phyloP scores from a whole-genome alignment of 768 basidiomycete genomes.

The Kwoniella heveanensis region DNA sequence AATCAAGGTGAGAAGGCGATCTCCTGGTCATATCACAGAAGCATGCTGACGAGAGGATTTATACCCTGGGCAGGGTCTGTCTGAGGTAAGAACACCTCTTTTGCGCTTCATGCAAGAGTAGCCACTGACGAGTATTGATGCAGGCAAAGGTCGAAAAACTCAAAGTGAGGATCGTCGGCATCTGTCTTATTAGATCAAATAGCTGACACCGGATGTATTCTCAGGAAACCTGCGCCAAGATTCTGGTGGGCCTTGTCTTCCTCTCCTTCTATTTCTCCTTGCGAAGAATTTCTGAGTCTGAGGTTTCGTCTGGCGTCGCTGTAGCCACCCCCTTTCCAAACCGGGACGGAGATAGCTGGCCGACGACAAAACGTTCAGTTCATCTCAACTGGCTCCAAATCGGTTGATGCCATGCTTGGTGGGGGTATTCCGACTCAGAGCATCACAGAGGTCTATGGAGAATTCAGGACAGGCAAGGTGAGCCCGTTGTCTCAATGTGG shows the following conservation, averaged over 20 bases:
- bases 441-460: conserved; percentile 94
- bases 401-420: conserved; percentile 82
- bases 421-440: conserved; percentile 91
- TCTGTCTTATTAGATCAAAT: background rate
- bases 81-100: conserved; percentile 62
- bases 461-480: conserved; percentile 81
- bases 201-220: conserved; percentile 1
- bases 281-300: too few species aligned
- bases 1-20: conserved; percentile 69
- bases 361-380: conserved; percentile 67
- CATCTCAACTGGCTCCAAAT: conserved; percentile 93
- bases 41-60: background rate
- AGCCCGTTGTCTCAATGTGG: conserved; percentile 13
- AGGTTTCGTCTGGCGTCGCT: background rate
- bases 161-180: conserved; percentile 63
- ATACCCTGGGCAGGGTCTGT: conserved; percentile 91
- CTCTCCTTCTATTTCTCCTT: too few species aligned
- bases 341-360: conserved; percentile 80
- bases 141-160: conserved; percentile 91
- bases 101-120: background rate
- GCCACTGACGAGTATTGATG: background rate
- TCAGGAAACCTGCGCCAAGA: conserved; percentile 87
- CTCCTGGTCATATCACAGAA: conserved; percentile 1
- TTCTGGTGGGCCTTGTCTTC: conserved; percentile 71
- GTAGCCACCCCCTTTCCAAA: conserved; percentile 87